Percentiles rank a stretch among this genome's conserved stretches.
Conservation (phyloP, 169 alveolate species). For the Plasmodium gallinaceum region DNA sequence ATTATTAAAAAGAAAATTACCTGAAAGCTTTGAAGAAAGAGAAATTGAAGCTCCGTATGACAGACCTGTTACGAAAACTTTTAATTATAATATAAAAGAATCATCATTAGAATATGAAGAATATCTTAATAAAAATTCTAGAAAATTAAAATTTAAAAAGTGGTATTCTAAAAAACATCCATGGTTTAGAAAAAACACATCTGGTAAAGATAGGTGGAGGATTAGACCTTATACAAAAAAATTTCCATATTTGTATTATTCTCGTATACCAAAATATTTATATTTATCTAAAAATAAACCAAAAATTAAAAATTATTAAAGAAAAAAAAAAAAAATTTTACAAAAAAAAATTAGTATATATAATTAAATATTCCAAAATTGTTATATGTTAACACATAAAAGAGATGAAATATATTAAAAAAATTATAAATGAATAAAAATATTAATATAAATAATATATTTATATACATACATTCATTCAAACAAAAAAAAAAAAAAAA, state of each 20-base stretch:
- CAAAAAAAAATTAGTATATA: background rate
- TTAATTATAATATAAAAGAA: slow-evolving; percentile 52
- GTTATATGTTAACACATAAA: too few species aligned
- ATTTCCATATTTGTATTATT: slow-evolving; percentile 55
- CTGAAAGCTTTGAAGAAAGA: slow-evolving; percentile 82
- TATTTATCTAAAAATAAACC: slow-evolving; percentile 51
- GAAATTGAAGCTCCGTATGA: slow-evolving; percentile 78
- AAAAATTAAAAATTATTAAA: background rate
- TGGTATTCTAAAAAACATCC: slow-evolving; percentile 82
- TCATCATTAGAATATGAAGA: slow-evolving; percentile 69
- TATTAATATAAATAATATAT: background rate
- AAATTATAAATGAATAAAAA: background rate
- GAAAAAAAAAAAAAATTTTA: background rate
- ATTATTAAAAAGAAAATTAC: slow-evolving; percentile 76
- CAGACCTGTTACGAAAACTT: slow-evolving; percentile 54
- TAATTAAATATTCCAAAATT: background rate
- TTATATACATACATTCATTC: background rate
- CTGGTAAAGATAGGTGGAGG: slow-evolving; percentile 83
- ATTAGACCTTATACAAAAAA: slow-evolving; percentile 84
- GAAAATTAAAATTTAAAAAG: slow-evolving; percentile 51
- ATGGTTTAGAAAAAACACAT: slow-evolving; percentile 84
- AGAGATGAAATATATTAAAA: background rate
- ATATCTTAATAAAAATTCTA: slow-evolving; percentile 39
- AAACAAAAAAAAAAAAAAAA: background rate
- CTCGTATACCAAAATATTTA: slow-evolving; percentile 25